Base-by-base conservation (phyloP, 108 stramenopile genomes). In the Mayamaea pseudoterrestris region DNA sequence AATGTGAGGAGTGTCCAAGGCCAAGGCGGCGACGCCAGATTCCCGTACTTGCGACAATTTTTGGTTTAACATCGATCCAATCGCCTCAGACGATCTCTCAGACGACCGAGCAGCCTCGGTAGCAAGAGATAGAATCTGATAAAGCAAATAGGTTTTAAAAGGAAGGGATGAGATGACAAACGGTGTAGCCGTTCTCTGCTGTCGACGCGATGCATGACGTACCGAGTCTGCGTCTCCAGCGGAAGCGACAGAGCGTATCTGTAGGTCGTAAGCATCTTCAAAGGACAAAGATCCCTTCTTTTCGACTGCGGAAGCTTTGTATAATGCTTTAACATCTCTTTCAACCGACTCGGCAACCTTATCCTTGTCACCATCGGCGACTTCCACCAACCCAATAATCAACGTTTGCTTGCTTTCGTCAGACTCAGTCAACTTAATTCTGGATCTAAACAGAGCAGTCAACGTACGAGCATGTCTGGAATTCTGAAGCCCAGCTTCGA, bases 391-490 rank as follows among this genome's bases (percentile, higher is more conserved):
- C 21, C 61, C 72, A 54, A 83, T 56, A 27, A 81, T 59, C 42
- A 86, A 53, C 7, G 73, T 47, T 34, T 60, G 60, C 20, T 41
- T 16, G 39, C 20, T 34, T 50, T 58, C 24, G 42, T 49, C 41
- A 36, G 35, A 30, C 29, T 27, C 47, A 41, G 14, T 23, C 36
- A 30, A n/a, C n/a, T 46, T 8, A 2, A 71, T 42, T 1, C 66
- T 46, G 0, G 78, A 62, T 2, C 76, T 66, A 47, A 88, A 83
- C 23, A 88, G 34, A 27, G 82, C 81, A 0, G 76, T 75, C 27
- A 88, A 52, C 5, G 86, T 88, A 24, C 73, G 46, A 1, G 76
- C 81, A 58, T 88, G 86, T 16, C 86, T 57, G 4, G 86, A 77
- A 26, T 68, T 58, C 2, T 28, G 27, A 60, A 81, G 59, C 36